Evolutionary conservation across 2,329 filamentous ascomycete species (phyloP).

Genomic region (Phoma herbarum): DNA sequence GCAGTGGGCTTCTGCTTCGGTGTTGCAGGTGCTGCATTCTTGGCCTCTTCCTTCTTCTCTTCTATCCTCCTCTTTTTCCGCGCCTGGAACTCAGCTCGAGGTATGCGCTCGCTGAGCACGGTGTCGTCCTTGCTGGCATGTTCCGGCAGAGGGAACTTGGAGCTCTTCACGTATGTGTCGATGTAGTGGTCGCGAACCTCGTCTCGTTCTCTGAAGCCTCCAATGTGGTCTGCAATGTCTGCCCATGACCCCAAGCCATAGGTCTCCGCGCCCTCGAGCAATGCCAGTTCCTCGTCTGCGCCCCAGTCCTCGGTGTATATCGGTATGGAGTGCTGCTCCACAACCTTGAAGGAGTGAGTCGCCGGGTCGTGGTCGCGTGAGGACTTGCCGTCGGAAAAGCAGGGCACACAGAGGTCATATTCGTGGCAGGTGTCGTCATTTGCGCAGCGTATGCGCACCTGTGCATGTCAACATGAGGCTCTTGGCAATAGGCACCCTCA

Average conservation of each 20-base stretch:
- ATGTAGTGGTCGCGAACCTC: slow-evolving; percentile 96
- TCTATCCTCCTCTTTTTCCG: slow-evolving; percentile 94
- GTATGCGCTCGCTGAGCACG: slow-evolving; percentile 78
- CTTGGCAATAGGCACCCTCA: background rate
- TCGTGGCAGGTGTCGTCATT: slow-evolving; percentile 79
- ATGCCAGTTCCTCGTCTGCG: slow-evolving; percentile 92
- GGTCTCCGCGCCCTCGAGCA: slow-evolving; percentile 93
- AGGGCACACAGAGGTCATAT: slow-evolving; percentile 96
- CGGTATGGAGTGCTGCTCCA: slow-evolving; percentile 97
- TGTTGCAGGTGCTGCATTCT: slow-evolving; percentile 81
- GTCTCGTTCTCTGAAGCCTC: slow-evolving; percentile 91
- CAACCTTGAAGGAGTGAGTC: slow-evolving; percentile 88
- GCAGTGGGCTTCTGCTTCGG: slow-evolving; percentile 96
- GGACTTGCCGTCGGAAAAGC: slow-evolving; percentile 83
- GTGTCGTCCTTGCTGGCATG: slow-evolving; percentile 84
- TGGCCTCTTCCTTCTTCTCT: slow-evolving; percentile 84
- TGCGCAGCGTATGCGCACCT: slow-evolving; percentile 96
- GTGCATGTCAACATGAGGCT: slow-evolving; percentile 10
- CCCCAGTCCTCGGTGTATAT: slow-evolving; percentile 97
- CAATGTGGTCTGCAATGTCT: slow-evolving; percentile 97
- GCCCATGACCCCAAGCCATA: slow-evolving; percentile 98
- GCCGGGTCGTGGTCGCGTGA: slow-evolving; percentile 87
- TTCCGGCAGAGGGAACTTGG: slow-evolving; percentile 85
- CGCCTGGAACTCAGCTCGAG: slow-evolving; percentile 90
- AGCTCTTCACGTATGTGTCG: slow-evolving; percentile 83